phyloP scores from a whole-genome alignment of 441 rosid species.

The Kokia cookei region DNA sequence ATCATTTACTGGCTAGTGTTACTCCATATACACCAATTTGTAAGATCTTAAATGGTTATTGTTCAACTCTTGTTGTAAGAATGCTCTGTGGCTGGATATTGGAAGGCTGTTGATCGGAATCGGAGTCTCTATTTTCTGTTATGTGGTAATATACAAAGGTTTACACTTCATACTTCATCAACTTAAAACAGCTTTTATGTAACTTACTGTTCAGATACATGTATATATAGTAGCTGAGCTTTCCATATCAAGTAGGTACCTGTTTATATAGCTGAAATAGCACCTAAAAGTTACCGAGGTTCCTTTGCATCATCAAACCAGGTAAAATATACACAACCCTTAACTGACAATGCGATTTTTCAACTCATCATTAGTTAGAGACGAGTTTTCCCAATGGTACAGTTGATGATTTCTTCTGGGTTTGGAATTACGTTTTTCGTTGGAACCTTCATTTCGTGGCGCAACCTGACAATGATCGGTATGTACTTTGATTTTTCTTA shows the following conservation, averaged over 20 bases:
- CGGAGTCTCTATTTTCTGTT: slow-evolving; percentile 42
- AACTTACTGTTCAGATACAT: neutral
- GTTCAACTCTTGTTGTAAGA: slow-evolving; percentile 14
- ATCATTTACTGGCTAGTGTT: neutral
- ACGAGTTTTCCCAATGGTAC: slow-evolving; percentile 10
- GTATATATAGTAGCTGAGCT: neutral
- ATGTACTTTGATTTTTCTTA: slow-evolving; percentile 3
- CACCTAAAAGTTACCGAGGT: slow-evolving; percentile 66
- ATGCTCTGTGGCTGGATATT: slow-evolving; percentile 41
- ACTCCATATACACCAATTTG: neutral
- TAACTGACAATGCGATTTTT: neutral
- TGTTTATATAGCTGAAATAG: slow-evolving; percentile 62
- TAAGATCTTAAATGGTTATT: neutral
- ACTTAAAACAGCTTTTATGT: neutral
- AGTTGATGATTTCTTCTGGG: slow-evolving; percentile 52
- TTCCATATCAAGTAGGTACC: slow-evolving; percentile 39
- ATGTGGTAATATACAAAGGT: slow-evolving; percentile 37
- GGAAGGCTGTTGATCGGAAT: slow-evolving; percentile 54
- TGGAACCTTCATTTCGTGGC: slow-evolving; percentile 62
- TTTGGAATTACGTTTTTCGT: slow-evolving; percentile 35
- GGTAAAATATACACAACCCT: slow-evolving; percentile 19
- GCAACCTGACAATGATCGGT: slow-evolving; percentile 35
- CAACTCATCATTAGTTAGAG: neutral
- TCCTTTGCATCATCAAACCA: slow-evolving; percentile 48
- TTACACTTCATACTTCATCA: neutral